Evolutionary conservation across 2,329 filamentous ascomycete genomes (phyloP).

Genomic region (Penicillium verrucosum): DNA sequence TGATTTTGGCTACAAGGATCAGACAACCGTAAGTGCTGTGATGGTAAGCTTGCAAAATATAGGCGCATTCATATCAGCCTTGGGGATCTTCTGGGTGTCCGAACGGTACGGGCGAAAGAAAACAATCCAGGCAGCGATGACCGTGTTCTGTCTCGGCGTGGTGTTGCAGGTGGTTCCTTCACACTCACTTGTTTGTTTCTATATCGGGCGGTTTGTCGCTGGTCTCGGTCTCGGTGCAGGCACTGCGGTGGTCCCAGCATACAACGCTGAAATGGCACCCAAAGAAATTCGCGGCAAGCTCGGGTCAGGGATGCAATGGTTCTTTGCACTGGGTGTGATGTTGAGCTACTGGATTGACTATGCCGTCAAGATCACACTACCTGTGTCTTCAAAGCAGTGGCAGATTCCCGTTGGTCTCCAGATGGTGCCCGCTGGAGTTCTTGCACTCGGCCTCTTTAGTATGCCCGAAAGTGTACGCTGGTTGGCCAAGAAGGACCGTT

Average conservation of each 20-base stretch:
- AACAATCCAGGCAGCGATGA: constrained; percentile 45
- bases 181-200: constrained; percentile 45
- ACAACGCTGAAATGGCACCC: constrained; percentile 43
- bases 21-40: constrained; percentile 45
- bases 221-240: constrained; percentile 48
- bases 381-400: constrained; percentile 47
- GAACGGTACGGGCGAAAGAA: constrained; percentile 46
- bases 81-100: constrained; percentile 48
- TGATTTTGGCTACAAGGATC: constrained; percentile 44
- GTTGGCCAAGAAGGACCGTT: constrained; percentile 48
- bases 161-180: constrained; percentile 50
- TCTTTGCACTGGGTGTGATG: constrained; percentile 39
- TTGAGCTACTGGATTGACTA: constrained; percentile 50
- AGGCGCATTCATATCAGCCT: constrained; percentile 53
- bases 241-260: constrained; percentile 43
- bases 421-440: constrained; percentile 48
- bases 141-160: constrained; percentile 37
- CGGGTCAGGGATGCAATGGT: constrained; percentile 37
- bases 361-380: constrained; percentile 43
- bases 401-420: constrained; percentile 49
- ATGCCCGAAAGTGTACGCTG: constrained; percentile 50
- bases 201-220: constrained; percentile 47
- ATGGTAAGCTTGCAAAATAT: constrained; percentile 51
- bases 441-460: constrained; percentile 49
- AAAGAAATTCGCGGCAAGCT: constrained; percentile 43